Percentiles rank a stretch among this genome's conserved stretches.
Evolutionary conservation across 148 eudicot genomes (phyloP).

Genomic region (Bassia scoparia): DNA sequence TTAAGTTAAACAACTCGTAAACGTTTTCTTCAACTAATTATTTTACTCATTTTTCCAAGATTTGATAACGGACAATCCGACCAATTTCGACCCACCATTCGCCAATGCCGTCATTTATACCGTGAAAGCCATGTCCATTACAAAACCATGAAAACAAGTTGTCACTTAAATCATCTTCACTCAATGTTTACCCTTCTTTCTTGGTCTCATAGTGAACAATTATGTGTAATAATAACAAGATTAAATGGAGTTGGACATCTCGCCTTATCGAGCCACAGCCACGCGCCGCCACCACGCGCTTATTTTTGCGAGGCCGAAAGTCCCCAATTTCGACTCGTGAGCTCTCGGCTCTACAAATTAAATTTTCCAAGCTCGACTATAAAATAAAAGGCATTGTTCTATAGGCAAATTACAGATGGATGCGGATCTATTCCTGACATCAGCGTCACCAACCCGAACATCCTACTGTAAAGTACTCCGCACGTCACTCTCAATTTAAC

Average conservation of each 20-base stretch:
- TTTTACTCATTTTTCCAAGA: too few relatives aligned
- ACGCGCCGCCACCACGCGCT: conserved; percentile 44
- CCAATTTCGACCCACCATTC: background rate
- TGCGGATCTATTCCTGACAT: conserved; percentile 61
- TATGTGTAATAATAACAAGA: conserved; percentile 42
- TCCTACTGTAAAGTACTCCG: conserved; percentile 49
- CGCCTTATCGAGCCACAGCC: conserved; percentile 55
- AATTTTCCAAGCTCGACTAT: conserved; percentile 6
- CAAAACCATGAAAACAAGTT: too few relatives aligned
- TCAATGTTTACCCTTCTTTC: background rate
- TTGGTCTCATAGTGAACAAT: background rate
- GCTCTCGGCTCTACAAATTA: conserved; percentile 48
- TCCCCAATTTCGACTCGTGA: conserved; percentile 61
- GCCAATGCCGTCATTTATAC: too few relatives aligned
- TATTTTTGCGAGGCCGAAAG: conserved; percentile 41
- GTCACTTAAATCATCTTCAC: background rate
- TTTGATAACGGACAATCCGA: too few relatives aligned
- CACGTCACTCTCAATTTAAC: conserved; percentile 58
- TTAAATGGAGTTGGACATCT: conserved; percentile 62
- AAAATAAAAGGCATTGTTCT: background rate
- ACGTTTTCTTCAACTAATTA: background rate
- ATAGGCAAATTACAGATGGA: conserved; percentile 50
- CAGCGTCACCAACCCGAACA: conserved; percentile 84
- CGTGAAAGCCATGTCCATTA: too few relatives aligned
- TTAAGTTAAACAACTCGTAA: background rate